phyloP scores from a whole-genome alignment of 2,329 filamentous ascomycete species.

The Talaromyces sp. region DNA sequence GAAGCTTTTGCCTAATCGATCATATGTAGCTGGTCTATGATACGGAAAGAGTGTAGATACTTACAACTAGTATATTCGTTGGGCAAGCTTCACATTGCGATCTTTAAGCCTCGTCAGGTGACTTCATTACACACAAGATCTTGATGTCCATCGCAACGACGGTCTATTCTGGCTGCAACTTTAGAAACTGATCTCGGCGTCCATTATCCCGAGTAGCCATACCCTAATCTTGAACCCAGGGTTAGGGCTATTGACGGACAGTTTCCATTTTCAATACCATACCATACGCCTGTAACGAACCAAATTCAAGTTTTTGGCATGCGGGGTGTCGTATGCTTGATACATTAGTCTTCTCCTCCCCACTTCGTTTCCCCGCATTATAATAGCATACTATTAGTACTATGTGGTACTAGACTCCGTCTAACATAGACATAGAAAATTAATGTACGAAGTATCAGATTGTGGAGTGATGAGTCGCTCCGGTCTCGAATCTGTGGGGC shows the following conservation, averaged over 20 bases:
- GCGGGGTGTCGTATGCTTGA: not conserved
- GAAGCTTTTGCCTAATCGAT: not conserved
- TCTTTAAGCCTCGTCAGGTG: no score
- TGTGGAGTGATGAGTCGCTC: not conserved
- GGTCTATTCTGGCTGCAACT: not conserved
- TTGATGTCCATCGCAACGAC: not conserved
- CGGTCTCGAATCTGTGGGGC: not conserved
- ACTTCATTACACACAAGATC: not conserved
- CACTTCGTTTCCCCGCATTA: constrained; percentile 3
- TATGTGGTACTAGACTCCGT: not conserved
- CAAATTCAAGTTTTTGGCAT: not conserved
- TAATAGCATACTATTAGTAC: not conserved
- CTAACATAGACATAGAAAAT: not conserved
- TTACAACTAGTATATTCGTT: not conserved
- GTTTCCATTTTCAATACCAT: not conserved
- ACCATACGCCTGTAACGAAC: not conserved
- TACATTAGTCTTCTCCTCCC: not conserved
- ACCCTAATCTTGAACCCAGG: not conserved
- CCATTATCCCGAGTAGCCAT: constrained; percentile 1
- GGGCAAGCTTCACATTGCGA: not conserved
- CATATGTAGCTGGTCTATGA: not conserved
- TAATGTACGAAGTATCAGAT: not conserved
- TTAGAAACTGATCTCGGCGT: not conserved
- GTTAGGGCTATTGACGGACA: not conserved
- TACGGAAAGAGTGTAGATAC: not conserved